phyloP scores from a whole-genome alignment of 169 alveolate species.

The Cardiosporidium cionae region DNA sequence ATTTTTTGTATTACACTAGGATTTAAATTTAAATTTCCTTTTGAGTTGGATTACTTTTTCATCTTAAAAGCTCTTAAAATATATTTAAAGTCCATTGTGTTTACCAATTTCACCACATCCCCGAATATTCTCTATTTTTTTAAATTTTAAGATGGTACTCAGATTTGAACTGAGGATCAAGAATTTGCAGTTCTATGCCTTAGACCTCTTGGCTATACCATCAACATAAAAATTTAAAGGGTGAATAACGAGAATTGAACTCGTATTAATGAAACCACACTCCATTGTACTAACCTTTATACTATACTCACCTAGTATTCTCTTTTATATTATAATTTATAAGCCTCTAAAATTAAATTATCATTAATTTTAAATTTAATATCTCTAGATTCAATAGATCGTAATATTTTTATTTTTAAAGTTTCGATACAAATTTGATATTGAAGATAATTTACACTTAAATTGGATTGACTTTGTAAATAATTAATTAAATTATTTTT shows the following conservation, averaged over 20 bases:
- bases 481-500: neutral
- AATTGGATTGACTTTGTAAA: neutral
- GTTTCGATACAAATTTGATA: neutral
- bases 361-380: neutral
- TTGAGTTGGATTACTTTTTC: conserved; percentile 21
- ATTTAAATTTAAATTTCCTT: conserved; percentile 10
- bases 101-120: neutral
- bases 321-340: neutral
- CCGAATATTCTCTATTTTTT: neutral
- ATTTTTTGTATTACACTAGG: conserved; percentile 2
- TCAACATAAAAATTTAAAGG: neutral
- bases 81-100: conserved; percentile 16
- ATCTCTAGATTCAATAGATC: neutral
- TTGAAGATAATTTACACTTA: neutral
- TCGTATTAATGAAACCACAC: neutral
- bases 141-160: neutral
- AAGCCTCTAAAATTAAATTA: neutral
- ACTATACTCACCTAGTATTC: neutral
- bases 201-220: neutral
- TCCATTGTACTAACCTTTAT: neutral
- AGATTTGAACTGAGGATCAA: neutral
- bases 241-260: neutral
- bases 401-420: neutral
- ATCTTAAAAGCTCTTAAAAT: conserved; percentile 14
- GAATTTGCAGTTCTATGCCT: neutral